Base-by-base conservation (phyloP, 1,284 basidiomycete species). In the Pseudozyma flocculosa region DNA sequence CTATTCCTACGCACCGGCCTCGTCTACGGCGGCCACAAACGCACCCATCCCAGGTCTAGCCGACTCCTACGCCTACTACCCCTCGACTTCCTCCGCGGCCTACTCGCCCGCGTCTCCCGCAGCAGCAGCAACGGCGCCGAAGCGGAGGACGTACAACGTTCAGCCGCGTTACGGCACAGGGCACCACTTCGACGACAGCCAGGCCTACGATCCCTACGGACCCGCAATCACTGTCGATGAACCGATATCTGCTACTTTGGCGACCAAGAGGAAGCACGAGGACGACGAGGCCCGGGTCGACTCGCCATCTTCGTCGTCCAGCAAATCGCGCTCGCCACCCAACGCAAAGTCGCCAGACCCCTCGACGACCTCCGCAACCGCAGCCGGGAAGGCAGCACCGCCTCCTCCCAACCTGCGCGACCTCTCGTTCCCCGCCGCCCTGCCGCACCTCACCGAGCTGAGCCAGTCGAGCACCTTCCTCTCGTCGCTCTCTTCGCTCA, bases 401-500 rank as follows among this genome's bases (percentile, higher is more conserved):
- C 15, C 47, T 11, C 22, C 21, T 22, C 11, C 38, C 18, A 40
- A 62, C 36, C 48, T 62, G 1, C 22, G 51, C 21, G 38, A 48
- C 2, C 52, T 62, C 7, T 44, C 45, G 0, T 62, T 62, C 49
- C 45, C 55, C 14, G 51, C 57, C 24, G 47, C 60, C 0, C 54
- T 62, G 2, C 54, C 60, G 8, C 54, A 57, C 46, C 55, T 62
- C 29, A 51, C 51, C 39, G 40, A 43, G 11, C 51, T 62, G n/a
- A n/a, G n/a, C n/a, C n/a, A n/a, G n/a, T n/a, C n/a, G n/a, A n/a
- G n/a, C n/a, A 11, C 42, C 23, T 45, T 58, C n/a, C 49, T 62
- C 9, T 15, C 32, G 3, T 51, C 54, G 11, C 46, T 62, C 0
- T 23, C 19, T 4, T 21, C 43, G 0, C 54, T 62, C 4, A 48